These are phyloP conservation scores for Trametes versicolor DNA, from an alignment of 1,284 basidiomycete species.

Conservation along the genomic window DNA sequence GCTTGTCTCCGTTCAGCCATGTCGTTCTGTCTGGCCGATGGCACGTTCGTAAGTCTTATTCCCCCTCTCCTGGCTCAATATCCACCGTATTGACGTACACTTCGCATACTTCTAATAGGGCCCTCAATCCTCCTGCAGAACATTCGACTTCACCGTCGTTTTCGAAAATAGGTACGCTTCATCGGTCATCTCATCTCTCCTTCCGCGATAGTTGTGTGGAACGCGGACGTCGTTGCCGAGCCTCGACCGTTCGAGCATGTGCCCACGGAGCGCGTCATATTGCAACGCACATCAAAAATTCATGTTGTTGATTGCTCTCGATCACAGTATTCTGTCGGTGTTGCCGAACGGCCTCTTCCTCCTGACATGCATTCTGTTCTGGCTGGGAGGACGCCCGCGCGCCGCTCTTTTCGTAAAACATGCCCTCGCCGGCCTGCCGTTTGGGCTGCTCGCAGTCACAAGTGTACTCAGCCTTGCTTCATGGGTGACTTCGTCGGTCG, in stretches of 20 bases:
- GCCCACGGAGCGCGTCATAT: not conserved
- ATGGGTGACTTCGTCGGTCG: constrained; percentile 2
- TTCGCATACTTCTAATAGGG: not conserved
- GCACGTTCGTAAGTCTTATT: too few species aligned
- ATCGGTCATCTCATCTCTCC: not conserved
- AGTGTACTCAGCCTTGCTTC: constrained; percentile 5
- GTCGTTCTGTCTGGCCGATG: too few species aligned
- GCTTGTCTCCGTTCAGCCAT: too few species aligned
- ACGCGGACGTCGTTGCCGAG: too few species aligned
- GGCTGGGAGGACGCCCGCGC: not conserved
- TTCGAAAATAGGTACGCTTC: constrained; percentile 12
- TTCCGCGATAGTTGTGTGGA: not conserved
- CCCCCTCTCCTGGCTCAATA: too few species aligned
- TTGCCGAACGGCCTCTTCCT: constrained; percentile 11
- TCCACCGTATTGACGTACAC: too few species aligned
- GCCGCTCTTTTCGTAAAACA: not conserved
- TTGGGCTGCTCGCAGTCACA: constrained; percentile 1
- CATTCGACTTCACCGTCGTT: constrained; percentile 13
- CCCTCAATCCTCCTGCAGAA: constrained; percentile 6
- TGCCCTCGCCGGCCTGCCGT: not conserved
- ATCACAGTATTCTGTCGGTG: constrained; percentile 8
- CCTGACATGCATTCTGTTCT: constrained; percentile 3
- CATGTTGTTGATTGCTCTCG: too few species aligned
- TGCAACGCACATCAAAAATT: not conserved
- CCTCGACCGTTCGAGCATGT: not conserved